Base-by-base conservation (phyloP, 768 basidiomycete species). In the Termitomyces sp. region DNA sequence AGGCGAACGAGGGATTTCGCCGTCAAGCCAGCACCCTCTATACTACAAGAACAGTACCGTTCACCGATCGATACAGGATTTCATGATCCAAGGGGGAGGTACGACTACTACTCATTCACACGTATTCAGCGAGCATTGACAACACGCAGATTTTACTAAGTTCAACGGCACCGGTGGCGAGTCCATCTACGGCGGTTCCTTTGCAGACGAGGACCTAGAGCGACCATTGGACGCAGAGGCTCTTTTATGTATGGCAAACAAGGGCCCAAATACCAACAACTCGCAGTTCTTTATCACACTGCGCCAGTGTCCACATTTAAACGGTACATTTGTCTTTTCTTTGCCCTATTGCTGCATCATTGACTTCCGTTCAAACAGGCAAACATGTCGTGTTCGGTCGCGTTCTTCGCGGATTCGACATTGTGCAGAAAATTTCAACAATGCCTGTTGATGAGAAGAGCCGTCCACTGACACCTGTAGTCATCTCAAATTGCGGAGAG, bases 201-300 rank as follows among this genome's bases (percentile, higher is more conserved):
- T 95, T 63, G 73, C 77, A 12, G 93, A 95, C 67, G 93, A 95
- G 71, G 83, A 92, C 67, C 74, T 93, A 34, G 75, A 76, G 44
- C 78, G 76, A 34, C 76, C 82, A 0, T 72, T 92, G 22, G 88
- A 93, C 63, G 70, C 82, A 0, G 81, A 84, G 67, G 92, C 86
- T 73, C 73, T 95, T 30, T 75, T 96, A 12, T 92, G 91, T 66
- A 96, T 95, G 94, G 93, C 93, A 11, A 96, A 96, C 70, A 82
- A 82, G 62, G 90, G 90, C 3, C 85, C 88, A 0, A 77, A 89
- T 71, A 95, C 93, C 37, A 95, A 95, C 63, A 86, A 87, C 39
- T 90, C 88, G 1, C 93, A 95, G 63, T 95, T 89, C 68, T 95
- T 95, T 68, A 77, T 95, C 61, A 93, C 93, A 22, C 78, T 95